Conservation (phyloP, 2,329 filamentous ascomycete genomes). For the Pleomassaria siparia region DNA sequence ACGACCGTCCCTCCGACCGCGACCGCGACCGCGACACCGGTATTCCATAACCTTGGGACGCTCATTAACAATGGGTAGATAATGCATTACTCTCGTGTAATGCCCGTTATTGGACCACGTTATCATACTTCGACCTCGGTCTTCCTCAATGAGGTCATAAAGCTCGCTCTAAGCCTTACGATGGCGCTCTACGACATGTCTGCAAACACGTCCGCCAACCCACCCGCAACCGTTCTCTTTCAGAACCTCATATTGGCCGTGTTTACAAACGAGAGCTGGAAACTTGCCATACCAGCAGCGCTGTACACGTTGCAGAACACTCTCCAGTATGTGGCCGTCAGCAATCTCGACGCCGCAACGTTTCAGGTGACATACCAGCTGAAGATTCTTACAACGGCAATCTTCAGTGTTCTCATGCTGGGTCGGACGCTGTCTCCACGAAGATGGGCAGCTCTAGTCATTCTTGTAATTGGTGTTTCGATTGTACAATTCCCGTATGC, state of each 20-base stretch:
- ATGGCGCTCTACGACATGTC: slow-evolving; percentile 82
- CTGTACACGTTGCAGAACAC: slow-evolving; percentile 92
- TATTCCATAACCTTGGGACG: not conserved
- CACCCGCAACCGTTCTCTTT: slow-evolving; percentile 78
- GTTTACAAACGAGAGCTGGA: slow-evolving; percentile 92
- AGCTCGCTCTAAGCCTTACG: slow-evolving; percentile 81
- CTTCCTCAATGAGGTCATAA: slow-evolving; percentile 89
- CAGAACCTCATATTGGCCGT: slow-evolving; percentile 77
- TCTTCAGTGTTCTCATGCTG: slow-evolving; percentile 81
- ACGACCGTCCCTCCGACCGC: slow-evolving; percentile 7
- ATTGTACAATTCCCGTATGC: slow-evolving; percentile 78
- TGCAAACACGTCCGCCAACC: slow-evolving; percentile 72
- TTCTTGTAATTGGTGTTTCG: slow-evolving; percentile 79
- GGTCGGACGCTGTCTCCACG: slow-evolving; percentile 68
- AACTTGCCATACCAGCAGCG: slow-evolving; percentile 82
- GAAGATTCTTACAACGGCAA: slow-evolving; percentile 86
- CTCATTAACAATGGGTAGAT: slow-evolving; percentile 56
- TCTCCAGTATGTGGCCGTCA: slow-evolving; percentile 88
- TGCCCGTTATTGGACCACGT: slow-evolving; percentile 80
- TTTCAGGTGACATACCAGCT: slow-evolving; percentile 94
- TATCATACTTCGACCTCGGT: slow-evolving; percentile 95
- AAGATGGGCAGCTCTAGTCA: slow-evolving; percentile 77
- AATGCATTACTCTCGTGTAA: slow-evolving; percentile 92
- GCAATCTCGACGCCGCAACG: slow-evolving; percentile 86
- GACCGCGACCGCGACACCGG: slow-evolving; percentile 7